These are phyloP conservation scores for Globisporangium uncinulatum DNA, from an alignment of 352 stramenopile genomes.

Conservation along the genomic window DNA sequence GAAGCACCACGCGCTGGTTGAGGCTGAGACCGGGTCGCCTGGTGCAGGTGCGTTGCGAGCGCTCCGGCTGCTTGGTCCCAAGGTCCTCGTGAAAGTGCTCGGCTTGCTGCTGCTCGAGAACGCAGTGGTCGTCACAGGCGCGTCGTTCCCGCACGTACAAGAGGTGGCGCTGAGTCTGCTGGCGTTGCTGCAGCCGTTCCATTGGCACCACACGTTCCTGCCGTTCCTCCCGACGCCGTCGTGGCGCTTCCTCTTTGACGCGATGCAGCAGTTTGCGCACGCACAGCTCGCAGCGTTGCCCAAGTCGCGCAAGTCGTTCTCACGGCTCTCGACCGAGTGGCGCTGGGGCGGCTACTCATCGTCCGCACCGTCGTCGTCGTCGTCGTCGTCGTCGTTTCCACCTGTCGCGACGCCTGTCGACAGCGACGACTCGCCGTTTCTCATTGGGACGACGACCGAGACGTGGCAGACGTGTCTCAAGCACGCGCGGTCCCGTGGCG, in stretches of 20 bases:
- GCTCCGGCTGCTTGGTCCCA: constrained; percentile 58
- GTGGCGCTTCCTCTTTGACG: constrained; percentile 65
- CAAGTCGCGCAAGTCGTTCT: constrained; percentile 54
- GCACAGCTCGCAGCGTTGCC: constrained; percentile 42
- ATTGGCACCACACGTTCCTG: constrained; percentile 74
- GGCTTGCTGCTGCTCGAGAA: constrained; percentile 67
- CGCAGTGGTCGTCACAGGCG: constrained; percentile 64
- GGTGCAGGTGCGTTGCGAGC: constrained; percentile 43
- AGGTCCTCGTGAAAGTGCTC: constrained; percentile 67
- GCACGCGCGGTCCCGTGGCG: constrained; percentile 36
- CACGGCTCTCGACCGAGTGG: constrained; percentile 55
- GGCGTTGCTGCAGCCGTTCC: constrained; percentile 72
- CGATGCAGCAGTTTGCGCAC: constrained; percentile 47
- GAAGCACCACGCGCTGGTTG: constrained; percentile 46
- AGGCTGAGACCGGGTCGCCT: constrained; percentile 32
- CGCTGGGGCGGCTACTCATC: constrained; percentile 30
- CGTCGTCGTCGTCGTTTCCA: constrained; percentile 3
- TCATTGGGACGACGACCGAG: constrained; percentile 58
- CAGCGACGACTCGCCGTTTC: constrained; percentile 48
- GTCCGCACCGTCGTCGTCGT: constrained; percentile 8
- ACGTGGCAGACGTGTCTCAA: constrained; percentile 64
- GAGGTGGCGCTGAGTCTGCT: constrained; percentile 66
- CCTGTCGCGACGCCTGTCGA: constrained; percentile 1
- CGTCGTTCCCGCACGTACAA: constrained; percentile 70
- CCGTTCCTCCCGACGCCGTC: constrained; percentile 71